Base-by-base conservation (phyloP, 176 grass and related monocot genomes). In the Elymus sibiricus region DNA sequence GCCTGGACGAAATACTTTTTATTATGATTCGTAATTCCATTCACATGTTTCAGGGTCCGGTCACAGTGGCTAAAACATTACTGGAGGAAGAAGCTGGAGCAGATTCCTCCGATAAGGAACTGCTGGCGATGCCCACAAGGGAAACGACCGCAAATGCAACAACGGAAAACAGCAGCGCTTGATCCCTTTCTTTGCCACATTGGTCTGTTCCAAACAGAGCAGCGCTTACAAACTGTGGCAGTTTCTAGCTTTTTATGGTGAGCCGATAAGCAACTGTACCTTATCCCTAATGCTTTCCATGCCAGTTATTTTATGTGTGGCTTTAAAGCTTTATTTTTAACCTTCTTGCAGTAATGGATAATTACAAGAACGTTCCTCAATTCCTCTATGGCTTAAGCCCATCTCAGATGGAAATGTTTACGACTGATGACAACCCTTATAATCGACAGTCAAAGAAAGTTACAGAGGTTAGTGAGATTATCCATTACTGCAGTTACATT, bases 321-420 rank as follows among this genome's bases (percentile, higher is more conserved):
- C n/a, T n/a, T n/a, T n/a, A n/a, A n/a, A 1, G 14, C 38, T 81
- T 66, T 44, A 88, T 31, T 73, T 60, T 42, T 31, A 84, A 9
- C 70, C 70, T 49, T 83, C 49, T 88, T 32, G 47, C 81, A 97
- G 95, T 92, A 66, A 97, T 80, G 86, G 90, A 94, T 70, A 92
- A 92, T 84, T 97, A 92, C 84, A 92, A 87, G 64, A 90, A 87
- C 66, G 79, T 85, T 43, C 34, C 94, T 26, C 83, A 89, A 60
- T 87, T 83, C 70, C 79, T 97, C 46, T 94, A 94, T 63, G 3
- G 3, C 34, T 35, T 35, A 35, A 35, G 34, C 34, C 34, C 34
- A 35, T 35, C 34, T 35, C 34, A 97, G 84, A 90, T 94, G 44
- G 82, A 89, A 80, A 94, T 97, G 90, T 97, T 92, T 79, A 89